A percentile compares a stretch with the other conserved stretches of the same genome.
These are phyloP conservation scores for Ophiostoma sp. DNA, from an alignment of 2,329 filamentous ascomycete species.

Conservation along the genomic window DNA sequence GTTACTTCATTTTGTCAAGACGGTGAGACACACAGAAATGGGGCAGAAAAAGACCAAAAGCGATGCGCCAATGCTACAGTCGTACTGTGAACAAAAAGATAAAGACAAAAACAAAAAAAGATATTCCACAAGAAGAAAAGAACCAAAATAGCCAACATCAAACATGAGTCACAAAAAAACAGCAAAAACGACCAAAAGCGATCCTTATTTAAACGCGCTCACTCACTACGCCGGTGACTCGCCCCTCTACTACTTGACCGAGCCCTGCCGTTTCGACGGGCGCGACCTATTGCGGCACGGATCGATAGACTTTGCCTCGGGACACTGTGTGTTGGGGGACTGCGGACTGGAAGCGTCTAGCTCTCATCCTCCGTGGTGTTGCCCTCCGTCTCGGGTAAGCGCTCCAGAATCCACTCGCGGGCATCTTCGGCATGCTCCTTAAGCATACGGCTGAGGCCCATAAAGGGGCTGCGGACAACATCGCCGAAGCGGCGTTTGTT, in stretches of 20 bases:
- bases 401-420: conserved; percentile 51
- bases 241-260: neutral
- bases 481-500: conserved; percentile 61
- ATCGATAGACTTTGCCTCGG: neutral
- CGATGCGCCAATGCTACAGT: neutral
- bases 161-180: neutral
- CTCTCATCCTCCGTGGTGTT: conserved; percentile 53
- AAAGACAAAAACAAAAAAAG: neutral
- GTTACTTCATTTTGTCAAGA: neutral
- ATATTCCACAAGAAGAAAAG: neutral
- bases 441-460: conserved; percentile 58
- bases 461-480: conserved; percentile 53
- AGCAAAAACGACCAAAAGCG: neutral
- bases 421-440: conserved; percentile 53
- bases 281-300: neutral
- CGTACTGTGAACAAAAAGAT: neutral
- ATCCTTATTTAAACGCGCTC: neutral
- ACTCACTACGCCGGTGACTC: neutral
- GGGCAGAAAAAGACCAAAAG: neutral
- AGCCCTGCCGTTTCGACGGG: neutral
- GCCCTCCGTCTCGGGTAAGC: conserved; percentile 39
- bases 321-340: too few relatives aligned
- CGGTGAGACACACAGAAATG: neutral
- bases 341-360: neutral
- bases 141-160: neutral